phyloP scores from a whole-genome alignment of 1,284 basidiomycete species.

The Ceratorhiza oryzae-sativae region DNA sequence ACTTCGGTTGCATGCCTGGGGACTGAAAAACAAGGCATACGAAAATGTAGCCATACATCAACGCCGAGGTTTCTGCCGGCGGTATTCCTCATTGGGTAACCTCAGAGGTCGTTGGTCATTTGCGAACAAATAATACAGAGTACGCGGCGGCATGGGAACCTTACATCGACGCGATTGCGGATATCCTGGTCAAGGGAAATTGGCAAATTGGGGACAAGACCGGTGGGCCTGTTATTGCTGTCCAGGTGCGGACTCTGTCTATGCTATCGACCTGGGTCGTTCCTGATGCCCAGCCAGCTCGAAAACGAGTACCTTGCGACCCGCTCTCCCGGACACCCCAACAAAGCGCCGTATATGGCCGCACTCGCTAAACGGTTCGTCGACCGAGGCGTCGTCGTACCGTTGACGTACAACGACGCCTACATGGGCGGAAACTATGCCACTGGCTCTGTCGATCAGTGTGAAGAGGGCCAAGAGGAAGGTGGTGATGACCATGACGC shows the following conservation, averaged over 20 bases:
- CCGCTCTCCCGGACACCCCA: conserved; percentile 40
- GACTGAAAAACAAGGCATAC: neutral
- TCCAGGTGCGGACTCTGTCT: conserved; percentile 44
- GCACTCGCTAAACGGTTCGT: conserved; percentile 50
- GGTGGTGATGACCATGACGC: conserved; percentile 10
- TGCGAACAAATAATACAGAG: conserved; percentile 48
- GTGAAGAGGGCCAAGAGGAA: conserved; percentile 19
- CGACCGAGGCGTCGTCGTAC: conserved; percentile 66
- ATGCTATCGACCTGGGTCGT: neutral
- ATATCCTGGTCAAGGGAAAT: conserved; percentile 41
- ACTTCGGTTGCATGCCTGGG: neutral
- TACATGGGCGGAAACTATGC: conserved; percentile 44
- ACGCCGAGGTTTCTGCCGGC: conserved; percentile 49
- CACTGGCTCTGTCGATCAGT: conserved; percentile 42
- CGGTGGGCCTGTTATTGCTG: conserved; percentile 49
- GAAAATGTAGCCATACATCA: conserved; percentile 47
- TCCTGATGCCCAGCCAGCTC: conserved; percentile 29
- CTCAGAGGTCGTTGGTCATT: conserved; percentile 45
- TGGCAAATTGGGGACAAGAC: conserved; percentile 39
- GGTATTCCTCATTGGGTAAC: conserved; percentile 52
- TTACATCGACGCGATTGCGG: conserved; percentile 48
- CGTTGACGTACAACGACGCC: conserved; percentile 55
- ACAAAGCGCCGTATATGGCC: conserved; percentile 42
- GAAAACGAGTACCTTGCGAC: conserved; percentile 50
- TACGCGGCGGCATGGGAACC: conserved; percentile 48